phyloP scores from a whole-genome alignment of 2,329 filamentous ascomycete species.

The Penicillium sp. region DNA sequence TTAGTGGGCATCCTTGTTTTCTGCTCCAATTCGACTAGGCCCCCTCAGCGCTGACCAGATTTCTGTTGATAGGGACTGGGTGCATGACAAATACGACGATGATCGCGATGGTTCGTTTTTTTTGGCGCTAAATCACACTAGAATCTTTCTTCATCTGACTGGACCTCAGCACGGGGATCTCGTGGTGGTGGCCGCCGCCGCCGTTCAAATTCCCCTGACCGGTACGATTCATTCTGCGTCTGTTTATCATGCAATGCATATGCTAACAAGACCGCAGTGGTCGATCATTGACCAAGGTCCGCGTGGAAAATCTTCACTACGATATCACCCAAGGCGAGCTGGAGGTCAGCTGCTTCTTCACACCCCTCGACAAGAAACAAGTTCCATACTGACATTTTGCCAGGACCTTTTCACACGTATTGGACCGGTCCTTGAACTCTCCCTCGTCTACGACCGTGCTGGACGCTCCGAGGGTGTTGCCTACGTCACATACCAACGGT shows the following conservation, averaged over 20 bases:
- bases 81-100: constrained; percentile 84
- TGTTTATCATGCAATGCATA: not conserved
- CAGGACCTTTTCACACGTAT: constrained; percentile 77
- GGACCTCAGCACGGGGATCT: constrained; percentile 36
- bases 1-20: constrained; percentile 20
- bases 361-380: not conserved
- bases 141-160: constrained; percentile 15
- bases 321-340: constrained; percentile 81
- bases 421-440: constrained; percentile 62
- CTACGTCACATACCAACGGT: constrained; percentile 70
- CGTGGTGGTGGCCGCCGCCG: constrained; percentile 40
- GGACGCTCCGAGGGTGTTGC: constrained; percentile 82
- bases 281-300: constrained; percentile 61
- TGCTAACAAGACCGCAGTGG: constrained; percentile 39
- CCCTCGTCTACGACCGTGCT: constrained; percentile 76
- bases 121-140: not conserved
- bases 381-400: not conserved
- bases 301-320: constrained; percentile 87
- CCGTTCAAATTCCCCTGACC: constrained; percentile 31
- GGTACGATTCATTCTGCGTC: constrained; percentile 22
- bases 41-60: constrained; percentile 4
- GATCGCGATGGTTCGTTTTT: constrained; percentile 49
- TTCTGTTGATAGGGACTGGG: constrained; percentile 67
- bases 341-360: constrained; percentile 50
- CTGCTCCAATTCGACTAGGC: not conserved